Conservation (phyloP, 2,329 filamentous ascomycete species). For the Arthrobotrys sphaeroides region DNA sequence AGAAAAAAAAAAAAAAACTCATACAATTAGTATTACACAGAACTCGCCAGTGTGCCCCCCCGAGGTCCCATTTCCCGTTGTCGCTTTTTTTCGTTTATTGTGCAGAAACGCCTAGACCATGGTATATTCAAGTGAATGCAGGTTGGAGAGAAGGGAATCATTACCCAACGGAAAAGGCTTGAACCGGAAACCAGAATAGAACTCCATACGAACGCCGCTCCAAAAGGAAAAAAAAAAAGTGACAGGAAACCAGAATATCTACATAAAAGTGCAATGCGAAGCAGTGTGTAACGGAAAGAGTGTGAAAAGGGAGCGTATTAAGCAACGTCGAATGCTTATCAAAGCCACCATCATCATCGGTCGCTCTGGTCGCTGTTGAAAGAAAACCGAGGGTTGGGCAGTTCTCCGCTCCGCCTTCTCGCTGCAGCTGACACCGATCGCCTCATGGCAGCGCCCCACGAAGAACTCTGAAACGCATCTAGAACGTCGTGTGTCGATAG, state of each 20-base stretch:
- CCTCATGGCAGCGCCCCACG: conserved; percentile 54
- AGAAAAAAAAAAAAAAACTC: background rate
- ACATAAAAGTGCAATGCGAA: conserved; percentile 23
- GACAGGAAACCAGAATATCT: conserved; percentile 26
- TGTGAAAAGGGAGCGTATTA: background rate
- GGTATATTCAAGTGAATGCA: conserved; percentile 10
- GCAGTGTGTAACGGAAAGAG: conserved; percentile 15
- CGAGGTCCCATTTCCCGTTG: conserved; percentile 20
- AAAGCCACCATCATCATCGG: conserved; percentile 17
- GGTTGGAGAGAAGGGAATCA: conserved; percentile 37
- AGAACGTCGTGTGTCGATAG: conserved; percentile 56
- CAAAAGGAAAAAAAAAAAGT: conserved; percentile 8
- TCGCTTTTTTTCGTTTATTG: conserved; percentile 36
- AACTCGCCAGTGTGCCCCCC: background rate
- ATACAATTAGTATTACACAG: conserved; percentile 48
- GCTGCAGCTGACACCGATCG: conserved; percentile 43
- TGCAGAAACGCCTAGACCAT: conserved; percentile 45
- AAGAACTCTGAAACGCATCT: conserved; percentile 55
- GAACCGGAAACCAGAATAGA: conserved; percentile 20
- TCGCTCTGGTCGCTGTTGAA: conserved; percentile 48
- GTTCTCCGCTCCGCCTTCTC: conserved; percentile 34
- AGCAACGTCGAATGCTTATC: conserved; percentile 12
- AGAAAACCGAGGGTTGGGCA: conserved; percentile 42
- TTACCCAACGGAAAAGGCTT: conserved; percentile 26
- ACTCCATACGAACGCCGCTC: conserved; percentile 35